Evolutionary conservation across 768 basidiomycete species (phyloP).

Genomic region (Gloeostereum incarnatum): DNA sequence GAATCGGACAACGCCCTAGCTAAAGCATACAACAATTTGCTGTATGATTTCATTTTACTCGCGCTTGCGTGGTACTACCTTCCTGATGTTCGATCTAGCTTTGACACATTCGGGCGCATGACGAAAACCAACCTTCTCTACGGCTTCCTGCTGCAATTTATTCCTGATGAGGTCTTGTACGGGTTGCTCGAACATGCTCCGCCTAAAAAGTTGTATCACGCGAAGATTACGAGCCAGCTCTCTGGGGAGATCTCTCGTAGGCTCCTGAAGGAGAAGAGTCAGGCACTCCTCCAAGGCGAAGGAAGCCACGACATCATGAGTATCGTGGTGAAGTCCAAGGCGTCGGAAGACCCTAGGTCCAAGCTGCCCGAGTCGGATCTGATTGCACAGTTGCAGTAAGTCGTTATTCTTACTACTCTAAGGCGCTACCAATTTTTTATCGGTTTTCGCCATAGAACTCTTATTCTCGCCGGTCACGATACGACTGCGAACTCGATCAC

Average conservation of each 20-base stretch:
- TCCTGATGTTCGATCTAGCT: neutral
- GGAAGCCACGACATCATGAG: constrained; percentile 45
- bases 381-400: constrained; percentile 27
- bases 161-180: neutral
- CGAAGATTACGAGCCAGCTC: constrained; percentile 31
- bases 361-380: constrained; percentile 29
- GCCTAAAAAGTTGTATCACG: constrained; percentile 30
- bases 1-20: neutral
- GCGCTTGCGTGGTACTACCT: neutral
- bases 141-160: too few species aligned
- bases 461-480: constrained; percentile 45
- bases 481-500: constrained; percentile 49
- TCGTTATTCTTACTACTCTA: neutral
- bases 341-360: constrained; percentile 23
- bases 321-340: constrained; percentile 32
- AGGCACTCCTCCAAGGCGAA: constrained; percentile 37
- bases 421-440: neutral
- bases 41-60: neutral
- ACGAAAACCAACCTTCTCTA: neutral
- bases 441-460: constrained; percentile 22
- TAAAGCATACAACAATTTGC: neutral
- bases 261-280: constrained; percentile 37
- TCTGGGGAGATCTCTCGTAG: constrained; percentile 35
- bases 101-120: neutral
- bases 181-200: neutral